A percentile compares a stretch with the other conserved stretches of the same genome.
Evolutionary conservation across 192 early-diverging fungal genomes (phyloP).

Genomic region (Umbelopsis sp.): DNA sequence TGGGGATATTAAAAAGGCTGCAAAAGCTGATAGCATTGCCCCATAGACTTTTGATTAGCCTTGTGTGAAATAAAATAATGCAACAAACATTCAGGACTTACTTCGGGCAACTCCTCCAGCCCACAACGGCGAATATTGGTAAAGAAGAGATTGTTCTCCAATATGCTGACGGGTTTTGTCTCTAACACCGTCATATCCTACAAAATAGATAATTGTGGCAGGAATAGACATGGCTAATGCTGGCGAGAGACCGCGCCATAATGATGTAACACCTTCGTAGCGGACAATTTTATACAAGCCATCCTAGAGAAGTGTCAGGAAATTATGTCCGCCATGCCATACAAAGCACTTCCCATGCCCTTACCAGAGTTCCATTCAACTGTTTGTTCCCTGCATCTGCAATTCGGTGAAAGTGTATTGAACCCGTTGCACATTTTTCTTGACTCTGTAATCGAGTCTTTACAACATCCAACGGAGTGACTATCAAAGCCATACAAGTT

Average conservation of each 20-base stretch:
- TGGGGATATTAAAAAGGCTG: slow-evolving; percentile 84
- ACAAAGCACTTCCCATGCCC: slow-evolving; percentile 11
- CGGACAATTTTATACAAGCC: slow-evolving; percentile 78
- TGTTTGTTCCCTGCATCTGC: slow-evolving; percentile 21
- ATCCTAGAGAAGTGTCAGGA: slow-evolving; percentile 46
- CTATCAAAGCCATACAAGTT: slow-evolving; percentile 47
- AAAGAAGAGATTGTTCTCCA: slow-evolving; percentile 12
- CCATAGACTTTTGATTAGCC: background rate
- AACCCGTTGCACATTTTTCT: slow-evolving; percentile 26
- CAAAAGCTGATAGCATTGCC: slow-evolving; percentile 53
- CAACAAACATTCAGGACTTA: slow-evolving; percentile 29
- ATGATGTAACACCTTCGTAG: slow-evolving; percentile 74
- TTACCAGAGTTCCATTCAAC: slow-evolving; percentile 47
- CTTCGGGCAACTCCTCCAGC: slow-evolving; percentile 83
- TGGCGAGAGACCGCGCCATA: slow-evolving; percentile 89
- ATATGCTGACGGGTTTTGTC: slow-evolving; percentile 43
- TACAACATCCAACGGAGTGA: slow-evolving; percentile 88
- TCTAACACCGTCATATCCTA: slow-evolving; percentile 89
- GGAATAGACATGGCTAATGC: slow-evolving; percentile 90
- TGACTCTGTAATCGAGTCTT: slow-evolving; percentile 81
- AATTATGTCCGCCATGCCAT: background rate
- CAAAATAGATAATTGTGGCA: slow-evolving; percentile 91
- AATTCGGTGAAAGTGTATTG: background rate
- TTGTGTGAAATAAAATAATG: background rate
- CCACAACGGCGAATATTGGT: slow-evolving; percentile 64